Percentiles rank a stretch among this genome's conserved stretches.
phyloP scores from a whole-genome alignment of 192 early-diverging fungal species.

The Coemansia sp. region DNA sequence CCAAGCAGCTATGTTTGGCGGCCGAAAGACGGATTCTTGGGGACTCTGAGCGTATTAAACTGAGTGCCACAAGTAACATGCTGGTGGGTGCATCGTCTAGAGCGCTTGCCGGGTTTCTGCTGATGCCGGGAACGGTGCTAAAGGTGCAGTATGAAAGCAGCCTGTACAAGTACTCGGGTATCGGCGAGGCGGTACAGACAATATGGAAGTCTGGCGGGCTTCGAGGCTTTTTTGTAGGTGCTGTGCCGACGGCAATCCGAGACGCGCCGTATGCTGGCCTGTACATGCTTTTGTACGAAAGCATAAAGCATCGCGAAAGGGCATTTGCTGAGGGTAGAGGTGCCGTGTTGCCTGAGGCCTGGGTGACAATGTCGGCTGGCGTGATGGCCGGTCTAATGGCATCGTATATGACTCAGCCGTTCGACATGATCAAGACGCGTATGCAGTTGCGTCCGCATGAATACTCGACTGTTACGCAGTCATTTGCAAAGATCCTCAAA shows the following conservation, averaged over 20 bases:
- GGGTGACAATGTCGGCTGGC: constrained; percentile 62
- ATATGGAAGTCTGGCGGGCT: constrained; percentile 70
- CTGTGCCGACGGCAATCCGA: constrained; percentile 78
- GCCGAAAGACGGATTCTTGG: constrained; percentile 14
- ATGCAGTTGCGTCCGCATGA: constrained; percentile 81
- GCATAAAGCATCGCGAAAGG: constrained; percentile 58
- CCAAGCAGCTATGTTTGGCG: constrained; percentile 16
- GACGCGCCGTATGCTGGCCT: constrained; percentile 91
- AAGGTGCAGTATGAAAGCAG: constrained; percentile 92
- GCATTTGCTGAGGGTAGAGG: constrained; percentile 18
- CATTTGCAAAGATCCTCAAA: constrained; percentile 50
- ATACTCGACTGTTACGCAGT: constrained; percentile 53
- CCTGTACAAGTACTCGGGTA: constrained; percentile 74
- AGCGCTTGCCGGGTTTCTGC: constrained; percentile 72
- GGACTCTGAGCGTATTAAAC: constrained; percentile 17
- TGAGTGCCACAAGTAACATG: constrained; percentile 64
- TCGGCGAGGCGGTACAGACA: constrained; percentile 59
- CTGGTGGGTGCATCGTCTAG: constrained; percentile 66
- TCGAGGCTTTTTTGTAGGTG: constrained; percentile 81
- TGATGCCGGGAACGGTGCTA: constrained; percentile 94
- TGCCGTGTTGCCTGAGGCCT: constrained; percentile 51
- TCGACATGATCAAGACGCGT: constrained; percentile 90
- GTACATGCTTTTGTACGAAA: constrained; percentile 86
- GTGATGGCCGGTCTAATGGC: constrained; percentile 67
- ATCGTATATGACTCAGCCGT: constrained; percentile 84